Conservation (phyloP, 176 grass and related monocot genomes). For the Avena eriantha region DNA sequence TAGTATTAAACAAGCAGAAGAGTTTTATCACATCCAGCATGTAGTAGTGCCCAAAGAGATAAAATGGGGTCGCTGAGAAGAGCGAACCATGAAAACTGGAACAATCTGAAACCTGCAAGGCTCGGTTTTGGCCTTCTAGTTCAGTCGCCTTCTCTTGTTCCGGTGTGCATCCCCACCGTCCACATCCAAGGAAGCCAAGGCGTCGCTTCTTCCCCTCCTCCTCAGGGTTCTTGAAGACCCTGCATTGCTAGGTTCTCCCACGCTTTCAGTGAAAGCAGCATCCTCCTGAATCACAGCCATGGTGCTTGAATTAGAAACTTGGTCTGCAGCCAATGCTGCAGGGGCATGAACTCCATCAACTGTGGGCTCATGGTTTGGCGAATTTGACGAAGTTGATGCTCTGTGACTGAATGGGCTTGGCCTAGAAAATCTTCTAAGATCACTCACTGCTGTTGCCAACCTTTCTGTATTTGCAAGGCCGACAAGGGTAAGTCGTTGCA, state of each 20-base stretch:
- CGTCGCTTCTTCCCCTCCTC: constrained; percentile 69
- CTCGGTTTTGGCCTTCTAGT: constrained; percentile 68
- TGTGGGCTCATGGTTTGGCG: constrained; percentile 51
- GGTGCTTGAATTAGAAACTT: constrained; percentile 93
- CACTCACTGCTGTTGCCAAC: constrained; percentile 66
- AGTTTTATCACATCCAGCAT: constrained; percentile 42
- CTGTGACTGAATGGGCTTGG: constrained; percentile 40
- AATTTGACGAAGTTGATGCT: constrained; percentile 73
- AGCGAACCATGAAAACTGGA: constrained; percentile 14
- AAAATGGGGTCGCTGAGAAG: constrained; percentile 41
- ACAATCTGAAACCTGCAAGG: constrained; percentile 23
- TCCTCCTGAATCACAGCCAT: constrained; percentile 99
- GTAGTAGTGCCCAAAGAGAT: constrained; percentile 31
- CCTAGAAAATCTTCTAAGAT: constrained; percentile 72
- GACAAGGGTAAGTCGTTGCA: constrained; percentile 67
- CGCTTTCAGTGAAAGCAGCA: constrained; percentile 56
- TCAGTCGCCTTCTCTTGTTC: constrained; percentile 81
- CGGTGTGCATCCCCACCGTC: constrained; percentile 77
- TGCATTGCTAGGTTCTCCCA: constrained; percentile 65
- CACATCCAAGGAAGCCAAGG: constrained; percentile 75
- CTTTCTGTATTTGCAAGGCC: constrained; percentile 70
- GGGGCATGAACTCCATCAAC: constrained; percentile 49
- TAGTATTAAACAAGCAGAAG: constrained; percentile 33
- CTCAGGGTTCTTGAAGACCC: constrained; percentile 83
- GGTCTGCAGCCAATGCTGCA: constrained; percentile 63